Conservation (phyloP, 75 land plant species). For the Pinus taeda region DNA sequence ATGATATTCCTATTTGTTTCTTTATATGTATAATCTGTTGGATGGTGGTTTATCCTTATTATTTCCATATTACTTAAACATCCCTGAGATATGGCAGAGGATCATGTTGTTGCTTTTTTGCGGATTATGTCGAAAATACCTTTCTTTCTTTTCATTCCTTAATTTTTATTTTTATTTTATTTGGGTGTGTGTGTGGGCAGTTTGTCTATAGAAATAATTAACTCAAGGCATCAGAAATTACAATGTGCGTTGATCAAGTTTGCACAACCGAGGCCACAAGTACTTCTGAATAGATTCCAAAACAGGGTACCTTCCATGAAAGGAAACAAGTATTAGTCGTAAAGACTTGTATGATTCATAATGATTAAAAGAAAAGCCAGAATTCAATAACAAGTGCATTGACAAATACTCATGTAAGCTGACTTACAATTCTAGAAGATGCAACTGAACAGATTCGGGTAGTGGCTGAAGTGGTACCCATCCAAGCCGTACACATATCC, state of each 20-base stretch:
- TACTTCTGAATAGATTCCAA: conserved; percentile 79
- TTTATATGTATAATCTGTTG: too few species aligned
- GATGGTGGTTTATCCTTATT: too few species aligned
- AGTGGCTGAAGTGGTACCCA: conserved; percentile 97
- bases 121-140: neutral
- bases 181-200: too few species aligned
- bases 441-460: conserved; percentile 84
- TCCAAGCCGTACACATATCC: conserved; percentile 92
- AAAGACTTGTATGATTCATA: neutral
- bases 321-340: neutral
- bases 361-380: too few species aligned
- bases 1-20: too few species aligned
- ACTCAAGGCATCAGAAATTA: conserved; percentile 15
- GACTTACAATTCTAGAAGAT: conserved; percentile 88
- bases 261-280: conserved; percentile 88
- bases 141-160: too few species aligned
- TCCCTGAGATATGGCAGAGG: too few species aligned
- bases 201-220: neutral
- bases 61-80: neutral
- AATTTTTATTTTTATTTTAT: too few species aligned
- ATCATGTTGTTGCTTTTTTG: neutral
- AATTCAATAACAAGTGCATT: neutral
- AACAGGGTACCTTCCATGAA: conserved; percentile 61
- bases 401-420: neutral
- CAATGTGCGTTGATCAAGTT: conserved; percentile 68